Evolutionary conservation across 768 basidiomycete species (phyloP).

Genomic region (Paxillus ammoniavirescens): DNA sequence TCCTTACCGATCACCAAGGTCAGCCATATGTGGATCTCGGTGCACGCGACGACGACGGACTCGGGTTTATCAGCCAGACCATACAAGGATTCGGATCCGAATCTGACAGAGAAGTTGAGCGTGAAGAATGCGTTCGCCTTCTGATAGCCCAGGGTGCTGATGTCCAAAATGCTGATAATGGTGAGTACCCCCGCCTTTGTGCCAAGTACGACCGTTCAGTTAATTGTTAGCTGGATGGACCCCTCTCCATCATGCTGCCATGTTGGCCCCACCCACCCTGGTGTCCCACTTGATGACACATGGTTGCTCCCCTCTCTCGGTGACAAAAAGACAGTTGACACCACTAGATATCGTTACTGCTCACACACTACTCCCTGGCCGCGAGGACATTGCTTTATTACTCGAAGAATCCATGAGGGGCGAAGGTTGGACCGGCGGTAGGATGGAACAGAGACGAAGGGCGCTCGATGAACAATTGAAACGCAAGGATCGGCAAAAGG

Average conservation of each 20-base stretch:
- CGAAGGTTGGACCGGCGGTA: slow-evolving; percentile 78
- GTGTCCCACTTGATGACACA: slow-evolving; percentile 92
- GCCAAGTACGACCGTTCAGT: slow-evolving; percentile 4
- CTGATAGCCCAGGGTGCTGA: slow-evolving; percentile 79
- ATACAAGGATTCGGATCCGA: slow-evolving; percentile 84
- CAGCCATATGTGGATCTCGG: slow-evolving; percentile 67
- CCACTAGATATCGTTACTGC: slow-evolving; percentile 89
- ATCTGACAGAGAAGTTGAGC: slow-evolving; percentile 80
- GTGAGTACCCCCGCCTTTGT: slow-evolving; percentile 36
- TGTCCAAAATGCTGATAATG: slow-evolving; percentile 56
- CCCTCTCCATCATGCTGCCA: slow-evolving; percentile 86
- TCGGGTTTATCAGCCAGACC: slow-evolving; percentile 72
- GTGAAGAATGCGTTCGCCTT: slow-evolving; percentile 85
- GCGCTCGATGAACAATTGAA: slow-evolving; percentile 56
- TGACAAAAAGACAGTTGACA: slow-evolving; percentile 77
- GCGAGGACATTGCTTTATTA: slow-evolving; percentile 83
- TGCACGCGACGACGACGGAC: slow-evolving; percentile 80
- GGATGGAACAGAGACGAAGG: slow-evolving; percentile 68
- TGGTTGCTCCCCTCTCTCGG: slow-evolving; percentile 78
- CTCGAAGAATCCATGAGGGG: slow-evolving; percentile 87
- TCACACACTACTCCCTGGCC: slow-evolving; percentile 75
- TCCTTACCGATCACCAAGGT: slow-evolving; percentile 66
- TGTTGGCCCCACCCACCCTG: slow-evolving; percentile 86
- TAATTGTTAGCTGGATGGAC: slow-evolving; percentile 82
- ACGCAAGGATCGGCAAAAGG: slow-evolving; percentile 50